A percentile compares a stretch with the other conserved stretches of the same genome.
Evolutionary conservation across 2,329 filamentous ascomycete species (phyloP).

Genomic region (Trichophyton benhamiae): DNA sequence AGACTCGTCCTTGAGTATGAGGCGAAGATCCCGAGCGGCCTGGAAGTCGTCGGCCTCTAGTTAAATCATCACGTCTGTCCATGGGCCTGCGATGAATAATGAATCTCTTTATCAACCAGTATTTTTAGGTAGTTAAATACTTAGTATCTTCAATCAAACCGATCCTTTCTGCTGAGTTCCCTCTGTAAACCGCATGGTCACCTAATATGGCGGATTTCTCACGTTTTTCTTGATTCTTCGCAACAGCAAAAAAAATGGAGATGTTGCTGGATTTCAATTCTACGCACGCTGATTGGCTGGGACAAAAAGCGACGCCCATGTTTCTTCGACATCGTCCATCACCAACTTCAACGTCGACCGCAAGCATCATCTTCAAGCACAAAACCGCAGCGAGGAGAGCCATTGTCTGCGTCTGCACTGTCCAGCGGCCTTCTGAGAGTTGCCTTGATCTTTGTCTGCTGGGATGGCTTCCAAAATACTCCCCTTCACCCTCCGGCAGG

Average conservation of each 20-base stretch:
- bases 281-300: conserved; percentile 11
- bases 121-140: not conserved
- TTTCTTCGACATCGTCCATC: not conserved
- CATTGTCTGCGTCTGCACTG: not conserved
- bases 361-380: not conserved
- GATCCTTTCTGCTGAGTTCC: not conserved
- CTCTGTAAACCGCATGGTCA: not conserved
- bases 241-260: not conserved
- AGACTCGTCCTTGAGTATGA: conserved; percentile 51
- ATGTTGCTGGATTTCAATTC: conserved; percentile 13
- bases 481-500: conserved; percentile 59
- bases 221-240: not conserved
- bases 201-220: no score
- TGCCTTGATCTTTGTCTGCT: not conserved
- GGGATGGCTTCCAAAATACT: conserved; percentile 74
- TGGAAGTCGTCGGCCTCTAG: conserved; percentile 12
- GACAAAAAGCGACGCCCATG: not conserved
- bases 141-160: no score
- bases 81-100: not conserved
- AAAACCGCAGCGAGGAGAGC: not conserved
- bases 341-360: not conserved
- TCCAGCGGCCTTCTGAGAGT: not conserved
- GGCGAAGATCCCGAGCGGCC: conserved; percentile 40
- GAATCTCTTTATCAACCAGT: not conserved
- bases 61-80: not conserved